Evolutionary conservation across 257 asterid species (phyloP), one percentile per base, ranked within the genome.

Genomic region (Coffea eugenioides): DNA sequence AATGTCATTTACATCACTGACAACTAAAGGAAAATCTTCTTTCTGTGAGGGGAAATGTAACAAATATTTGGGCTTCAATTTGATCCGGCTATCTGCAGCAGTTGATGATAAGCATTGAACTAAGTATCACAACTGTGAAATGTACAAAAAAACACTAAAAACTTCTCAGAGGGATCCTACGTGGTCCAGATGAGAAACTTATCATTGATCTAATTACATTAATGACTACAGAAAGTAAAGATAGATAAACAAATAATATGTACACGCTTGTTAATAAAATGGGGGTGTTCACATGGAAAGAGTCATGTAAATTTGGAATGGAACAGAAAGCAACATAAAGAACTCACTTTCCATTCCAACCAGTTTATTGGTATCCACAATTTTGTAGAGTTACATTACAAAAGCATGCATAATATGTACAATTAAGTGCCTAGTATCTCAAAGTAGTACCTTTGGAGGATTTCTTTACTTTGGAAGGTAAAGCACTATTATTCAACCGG

Each of bases 71-170:
- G 84, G 84, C 90, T 87, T 94, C 67, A 83, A 69, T 86, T 88
- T 94, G 74, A 76, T 81, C 80, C 54, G 84, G 79, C 87, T 79
- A 79, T 90, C 97, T 91, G 89, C 87, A 81, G 71, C 48, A 61
- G 21, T 79, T 11, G 34, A 73, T 62, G 69, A 64, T 62, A 36
- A 71, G 71, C 36, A 80, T 57, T 74, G 64, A 31, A 62, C 66
- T 72, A 77, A 59, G 61, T 39, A 73, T 23, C 73, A 68, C 18
- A 52, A 68, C 81, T 31, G 49, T 74, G 16, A 49, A 80, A 69
- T 34, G 16, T 61, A 56, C 25, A 41, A 27, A 41, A 21, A 75
- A 6, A 48, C 13, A 75, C 18, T 13, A 51, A 51, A 51, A 51
- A 2, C 14, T 51, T 13, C 1, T 51, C 13, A 52, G n/a, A 61